These are phyloP conservation scores for Wallacemonas rigidus DNA, from an alignment of 208 protist genomes.

Conservation along the genomic window DNA sequence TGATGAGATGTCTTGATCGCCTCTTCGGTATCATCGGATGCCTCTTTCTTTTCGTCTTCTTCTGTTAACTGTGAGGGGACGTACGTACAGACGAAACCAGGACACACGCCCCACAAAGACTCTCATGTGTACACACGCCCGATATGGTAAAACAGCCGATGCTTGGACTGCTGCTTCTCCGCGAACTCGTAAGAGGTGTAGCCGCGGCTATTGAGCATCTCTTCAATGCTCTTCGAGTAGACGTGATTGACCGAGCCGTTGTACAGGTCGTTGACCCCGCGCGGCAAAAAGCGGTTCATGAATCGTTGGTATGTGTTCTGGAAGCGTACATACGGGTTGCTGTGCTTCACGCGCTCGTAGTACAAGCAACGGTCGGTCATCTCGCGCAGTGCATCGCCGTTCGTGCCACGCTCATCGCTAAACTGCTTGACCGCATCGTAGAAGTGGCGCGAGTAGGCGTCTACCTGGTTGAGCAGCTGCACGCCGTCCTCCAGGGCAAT, in stretches of 20 bases:
- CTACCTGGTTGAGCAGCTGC: slow-evolving; percentile 81
- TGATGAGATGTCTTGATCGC: too few relatives aligned
- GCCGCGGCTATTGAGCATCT: slow-evolving; percentile 87
- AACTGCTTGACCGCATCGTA: slow-evolving; percentile 89
- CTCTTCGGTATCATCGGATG: too few relatives aligned
- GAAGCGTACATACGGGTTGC: slow-evolving; percentile 72
- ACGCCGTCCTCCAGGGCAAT: slow-evolving; percentile 82
- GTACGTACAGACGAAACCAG: too few relatives aligned
- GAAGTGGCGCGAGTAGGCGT: slow-evolving; percentile 83
- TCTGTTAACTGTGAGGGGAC: too few relatives aligned
- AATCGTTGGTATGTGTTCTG: slow-evolving; percentile 79
- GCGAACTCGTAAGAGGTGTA: slow-evolving; percentile 90
- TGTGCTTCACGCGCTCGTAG: slow-evolving; percentile 84
- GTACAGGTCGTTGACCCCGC: slow-evolving; percentile 70
- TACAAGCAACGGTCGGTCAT: slow-evolving; percentile 86
- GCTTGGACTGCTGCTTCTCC: slow-evolving; percentile 89
- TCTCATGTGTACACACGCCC: slow-evolving; percentile 80
- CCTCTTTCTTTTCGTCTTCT: too few relatives aligned
- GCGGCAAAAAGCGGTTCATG: slow-evolving; percentile 68
- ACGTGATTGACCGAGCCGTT: slow-evolving; percentile 81
- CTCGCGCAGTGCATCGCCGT: slow-evolving; percentile 80
- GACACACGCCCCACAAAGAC: background rate
- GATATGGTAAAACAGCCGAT: slow-evolving; percentile 74
- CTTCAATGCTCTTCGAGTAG: slow-evolving; percentile 83
- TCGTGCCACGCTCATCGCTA: slow-evolving; percentile 82